These are phyloP conservation scores for Gracilaria gracilis DNA, from an alignment of 23 red algal species.

Conservation along the genomic window DNA sequence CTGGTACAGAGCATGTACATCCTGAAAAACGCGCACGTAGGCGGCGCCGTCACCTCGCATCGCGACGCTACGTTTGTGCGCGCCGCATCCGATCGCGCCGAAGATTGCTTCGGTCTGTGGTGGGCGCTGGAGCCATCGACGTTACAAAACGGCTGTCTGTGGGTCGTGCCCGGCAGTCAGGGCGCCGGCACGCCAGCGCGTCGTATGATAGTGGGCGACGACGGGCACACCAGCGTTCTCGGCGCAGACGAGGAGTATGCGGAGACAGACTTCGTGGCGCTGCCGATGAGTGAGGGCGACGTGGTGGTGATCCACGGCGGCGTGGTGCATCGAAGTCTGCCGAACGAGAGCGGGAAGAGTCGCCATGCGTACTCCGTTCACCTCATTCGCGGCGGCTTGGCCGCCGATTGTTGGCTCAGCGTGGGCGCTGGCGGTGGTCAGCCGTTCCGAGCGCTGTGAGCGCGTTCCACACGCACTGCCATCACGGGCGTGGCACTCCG, in stretches of 20 bases:
- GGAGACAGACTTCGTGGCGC: conserved; percentile 39
- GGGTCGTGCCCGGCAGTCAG: conserved; percentile 79
- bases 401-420: conserved; percentile 64
- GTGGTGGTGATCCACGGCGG: conserved; percentile 67
- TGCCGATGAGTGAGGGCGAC: conserved; percentile 60
- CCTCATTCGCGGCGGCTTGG: conserved; percentile 40
- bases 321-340: conserved; percentile 65
- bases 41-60: conserved; percentile 74
- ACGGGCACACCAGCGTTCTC: neutral
- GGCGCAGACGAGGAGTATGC: conserved; percentile 19
- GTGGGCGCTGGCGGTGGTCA: conserved; percentile 10
- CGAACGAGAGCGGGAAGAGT: conserved; percentile 69
- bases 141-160: conserved; percentile 85
- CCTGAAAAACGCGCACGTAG: conserved; percentile 79
- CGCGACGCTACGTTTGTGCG: conserved; percentile 79
- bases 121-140: conserved; percentile 82
- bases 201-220: conserved; percentile 33
- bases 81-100: neutral
- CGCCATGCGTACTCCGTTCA: conserved; percentile 86
- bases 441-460: conserved; percentile 56
- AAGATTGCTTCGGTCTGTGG: conserved; percentile 76
- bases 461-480: neutral
- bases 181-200: conserved; percentile 27
- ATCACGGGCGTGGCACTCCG: too few species aligned
- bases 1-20: conserved; percentile 93